phyloP scores from a whole-genome alignment of 495 filamentous ascomycete species.

The Trichoderma reesei region DNA sequence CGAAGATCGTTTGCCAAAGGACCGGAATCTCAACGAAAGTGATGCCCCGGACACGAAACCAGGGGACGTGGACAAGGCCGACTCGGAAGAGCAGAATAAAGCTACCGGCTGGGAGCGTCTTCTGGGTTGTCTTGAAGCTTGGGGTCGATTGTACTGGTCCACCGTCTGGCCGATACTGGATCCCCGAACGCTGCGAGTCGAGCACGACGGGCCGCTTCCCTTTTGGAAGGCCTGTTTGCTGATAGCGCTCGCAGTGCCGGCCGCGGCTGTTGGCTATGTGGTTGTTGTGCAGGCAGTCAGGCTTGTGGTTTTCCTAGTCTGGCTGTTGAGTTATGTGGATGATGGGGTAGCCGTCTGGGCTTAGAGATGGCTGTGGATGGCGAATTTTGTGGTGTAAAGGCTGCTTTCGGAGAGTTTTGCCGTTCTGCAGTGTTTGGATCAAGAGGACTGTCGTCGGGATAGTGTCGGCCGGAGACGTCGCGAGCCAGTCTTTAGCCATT shows the following conservation, averaged over 20 bases:
- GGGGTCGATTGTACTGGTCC: constrained; percentile 19
- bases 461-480: too few relatives aligned
- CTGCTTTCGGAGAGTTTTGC: neutral
- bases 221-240: constrained; percentile 10
- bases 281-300: neutral
- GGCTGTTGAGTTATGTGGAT: neutral
- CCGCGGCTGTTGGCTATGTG: constrained; percentile 14
- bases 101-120: neutral
- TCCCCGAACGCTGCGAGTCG: neutral
- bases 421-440: too few relatives aligned
- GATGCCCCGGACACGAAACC: neutral
- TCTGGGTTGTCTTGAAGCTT: neutral
- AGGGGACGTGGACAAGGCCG: neutral
- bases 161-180: constrained; percentile 23
- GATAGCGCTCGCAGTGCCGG: constrained; percentile 18
- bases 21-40: neutral
- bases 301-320: neutral
- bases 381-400: neutral
- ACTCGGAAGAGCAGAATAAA: neutral
- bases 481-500: too few relatives aligned
- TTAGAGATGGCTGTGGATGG: neutral
- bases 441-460: too few relatives aligned
- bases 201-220: constrained; percentile 1
- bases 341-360: neutral
- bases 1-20: constrained; percentile 12